These are phyloP conservation scores for Tricholoma terreum DNA, from an alignment of 768 basidiomycete genomes.

Conservation along the genomic window DNA sequence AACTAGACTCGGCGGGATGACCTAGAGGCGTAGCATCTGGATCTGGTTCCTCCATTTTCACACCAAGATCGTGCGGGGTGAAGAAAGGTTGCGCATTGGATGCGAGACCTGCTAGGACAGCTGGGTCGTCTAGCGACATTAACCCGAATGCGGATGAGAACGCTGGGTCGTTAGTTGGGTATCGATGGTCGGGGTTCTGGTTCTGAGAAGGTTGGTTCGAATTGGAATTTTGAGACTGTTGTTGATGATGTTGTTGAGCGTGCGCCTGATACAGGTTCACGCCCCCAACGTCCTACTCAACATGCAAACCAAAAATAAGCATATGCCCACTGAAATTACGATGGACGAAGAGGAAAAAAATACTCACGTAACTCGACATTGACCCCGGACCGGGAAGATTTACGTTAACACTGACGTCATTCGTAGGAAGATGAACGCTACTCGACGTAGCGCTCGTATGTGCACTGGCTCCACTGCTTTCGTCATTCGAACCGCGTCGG, in stretches of 20 bases:
- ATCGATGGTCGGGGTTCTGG: constrained; percentile 1
- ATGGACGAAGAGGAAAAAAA: not conserved
- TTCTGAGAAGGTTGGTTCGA: not conserved
- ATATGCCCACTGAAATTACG: no score
- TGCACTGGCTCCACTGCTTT: not conserved
- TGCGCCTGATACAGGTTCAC: not conserved
- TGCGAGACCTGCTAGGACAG: constrained; percentile 60
- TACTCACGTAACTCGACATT: not conserved
- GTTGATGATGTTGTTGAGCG: not conserved
- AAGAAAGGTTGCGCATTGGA: constrained; percentile 66
- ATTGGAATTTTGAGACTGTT: not conserved
- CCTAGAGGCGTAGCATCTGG: constrained; percentile 36
- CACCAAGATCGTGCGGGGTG: constrained; percentile 17
- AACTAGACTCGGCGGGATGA: not conserved
- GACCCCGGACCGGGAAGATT: not conserved
- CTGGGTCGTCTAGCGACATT: constrained; percentile 73
- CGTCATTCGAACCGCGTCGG: not conserved
- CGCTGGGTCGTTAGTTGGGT: constrained; percentile 29
- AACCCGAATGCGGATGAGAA: constrained; percentile 69
- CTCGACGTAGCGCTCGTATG: not conserved
- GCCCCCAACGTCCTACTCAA: not conserved
- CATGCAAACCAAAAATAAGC: no score
- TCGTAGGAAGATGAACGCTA: not conserved
- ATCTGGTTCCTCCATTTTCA: constrained; percentile 13
- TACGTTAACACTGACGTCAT: not conserved